A percentile compares a stretch with the other conserved stretches of the same genome.
phyloP scores from a whole-genome alignment of 2,329 filamentous ascomycete genomes.

The Lecanosticta acicola region DNA sequence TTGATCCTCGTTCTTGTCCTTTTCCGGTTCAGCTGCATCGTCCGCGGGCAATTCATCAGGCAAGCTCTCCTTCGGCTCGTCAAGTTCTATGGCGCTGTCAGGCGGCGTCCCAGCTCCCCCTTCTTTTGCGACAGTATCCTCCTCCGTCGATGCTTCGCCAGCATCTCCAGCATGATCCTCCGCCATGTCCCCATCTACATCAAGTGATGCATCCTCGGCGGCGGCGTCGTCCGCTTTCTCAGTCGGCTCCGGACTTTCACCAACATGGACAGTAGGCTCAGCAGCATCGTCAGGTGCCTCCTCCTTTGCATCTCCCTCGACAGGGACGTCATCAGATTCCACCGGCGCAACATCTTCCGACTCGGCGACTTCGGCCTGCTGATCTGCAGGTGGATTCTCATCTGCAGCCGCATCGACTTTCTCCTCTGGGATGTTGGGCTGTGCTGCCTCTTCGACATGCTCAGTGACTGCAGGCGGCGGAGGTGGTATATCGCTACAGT shows the following conservation, averaged over 20 bases:
- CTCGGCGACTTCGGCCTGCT: not conserved
- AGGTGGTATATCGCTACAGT: conserved; percentile 7
- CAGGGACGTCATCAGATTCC: conserved; percentile 1
- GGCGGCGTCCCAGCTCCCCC: not conserved
- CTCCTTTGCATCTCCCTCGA: not conserved
- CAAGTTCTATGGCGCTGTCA: not conserved
- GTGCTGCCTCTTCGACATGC: conserved; percentile 1
- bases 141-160: not conserved
- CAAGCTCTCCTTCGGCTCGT: not conserved
- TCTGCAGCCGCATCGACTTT: conserved; percentile 2
- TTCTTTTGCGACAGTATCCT: not conserved
- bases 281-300: not conserved
- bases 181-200: not conserved
- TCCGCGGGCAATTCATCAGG: not conserved
- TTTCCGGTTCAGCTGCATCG: not conserved
- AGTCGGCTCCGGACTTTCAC: not conserved
- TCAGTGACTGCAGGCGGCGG: conserved; percentile 2
- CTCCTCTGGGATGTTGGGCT: not conserved
- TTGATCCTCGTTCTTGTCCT: not conserved
- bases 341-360: conserved; percentile 1
- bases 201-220: not conserved
- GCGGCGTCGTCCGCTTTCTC: not conserved
- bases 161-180: not conserved
- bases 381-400: conserved; percentile 4
- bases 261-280: conserved; percentile 1